phyloP scores from a whole-genome alignment of 208 protist species.

The Wallacemonas sp. region DNA sequence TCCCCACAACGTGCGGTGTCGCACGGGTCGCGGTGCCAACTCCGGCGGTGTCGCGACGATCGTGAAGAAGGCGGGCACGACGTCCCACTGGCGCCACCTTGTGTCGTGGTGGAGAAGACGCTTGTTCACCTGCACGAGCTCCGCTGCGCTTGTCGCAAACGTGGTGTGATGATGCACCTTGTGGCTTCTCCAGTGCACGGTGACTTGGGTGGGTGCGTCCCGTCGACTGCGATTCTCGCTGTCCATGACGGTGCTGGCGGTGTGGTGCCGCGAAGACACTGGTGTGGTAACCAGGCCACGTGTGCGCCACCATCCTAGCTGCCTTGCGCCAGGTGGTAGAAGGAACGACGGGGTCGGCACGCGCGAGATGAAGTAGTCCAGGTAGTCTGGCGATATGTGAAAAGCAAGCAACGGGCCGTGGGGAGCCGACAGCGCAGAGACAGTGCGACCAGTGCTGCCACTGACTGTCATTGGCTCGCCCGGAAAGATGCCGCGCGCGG shows the following conservation, averaged over 20 bases:
- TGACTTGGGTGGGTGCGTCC: not conserved
- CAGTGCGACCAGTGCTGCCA: no score
- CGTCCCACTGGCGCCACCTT: not conserved
- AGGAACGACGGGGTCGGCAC: not conserved
- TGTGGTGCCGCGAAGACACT: no score
- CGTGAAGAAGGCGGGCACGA: not conserved
- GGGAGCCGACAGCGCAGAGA: no score
- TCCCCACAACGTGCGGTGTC: not conserved
- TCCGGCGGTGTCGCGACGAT: not conserved
- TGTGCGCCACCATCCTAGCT: no score
- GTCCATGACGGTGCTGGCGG: no score
- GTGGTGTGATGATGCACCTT: not conserved
- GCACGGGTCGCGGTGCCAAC: not conserved
- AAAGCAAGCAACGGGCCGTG: not conserved
- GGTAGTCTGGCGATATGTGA: not conserved
- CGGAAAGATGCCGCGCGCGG: not conserved
- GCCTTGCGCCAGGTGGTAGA: no score
- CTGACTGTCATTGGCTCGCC: constrained; percentile 2
- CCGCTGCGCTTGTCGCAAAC: not conserved
- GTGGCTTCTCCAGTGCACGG: not conserved
- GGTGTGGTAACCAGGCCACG: no score
- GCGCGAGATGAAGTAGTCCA: not conserved
- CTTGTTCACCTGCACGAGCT: not conserved
- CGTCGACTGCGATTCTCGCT: no score
- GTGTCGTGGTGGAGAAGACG: not conserved